Conservation (phyloP, 2,329 filamentous ascomycete species). For the Diaporthe sp. region DNA sequence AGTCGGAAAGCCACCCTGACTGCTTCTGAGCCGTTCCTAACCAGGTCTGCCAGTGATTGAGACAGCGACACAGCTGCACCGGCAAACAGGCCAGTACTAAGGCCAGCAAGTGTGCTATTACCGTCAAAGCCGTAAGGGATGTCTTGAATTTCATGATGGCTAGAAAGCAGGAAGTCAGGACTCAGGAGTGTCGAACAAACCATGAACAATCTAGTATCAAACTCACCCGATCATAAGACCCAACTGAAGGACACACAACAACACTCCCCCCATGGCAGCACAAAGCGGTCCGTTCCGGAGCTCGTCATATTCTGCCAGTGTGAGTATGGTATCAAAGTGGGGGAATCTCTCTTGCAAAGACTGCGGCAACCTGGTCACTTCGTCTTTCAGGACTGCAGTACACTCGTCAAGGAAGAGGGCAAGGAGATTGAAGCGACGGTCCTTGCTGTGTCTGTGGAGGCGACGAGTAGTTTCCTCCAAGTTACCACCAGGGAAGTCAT, state of each 20-base stretch:
- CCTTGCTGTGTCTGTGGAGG: neutral
- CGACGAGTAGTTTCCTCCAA: neutral
- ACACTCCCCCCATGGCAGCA: neutral
- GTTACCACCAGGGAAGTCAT: neutral
- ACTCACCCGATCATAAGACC: neutral
- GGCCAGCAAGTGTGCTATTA: neutral
- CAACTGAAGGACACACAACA: neutral
- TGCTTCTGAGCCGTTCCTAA: neutral
- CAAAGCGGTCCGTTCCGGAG: neutral
- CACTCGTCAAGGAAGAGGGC: neutral
- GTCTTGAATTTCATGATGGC: neutral
- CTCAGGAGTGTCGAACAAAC: neutral
- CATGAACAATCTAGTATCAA: neutral
- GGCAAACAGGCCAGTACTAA: neutral
- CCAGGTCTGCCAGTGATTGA: neutral
- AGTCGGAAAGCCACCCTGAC: conserved; percentile 1
- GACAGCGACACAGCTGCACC: neutral
- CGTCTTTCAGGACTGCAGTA: conserved; percentile 3
- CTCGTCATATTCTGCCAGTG: neutral
- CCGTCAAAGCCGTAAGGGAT: neutral
- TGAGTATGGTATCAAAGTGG: neutral
- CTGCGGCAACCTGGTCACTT: neutral
- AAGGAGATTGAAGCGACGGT: neutral
- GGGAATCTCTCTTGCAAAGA: neutral
- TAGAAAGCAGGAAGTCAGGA: neutral